A percentile compares a stretch with the other conserved stretches of the same genome.
phyloP scores from a whole-genome alignment of 1,284 basidiomycete genomes.

The Neolentinus lepideus region DNA sequence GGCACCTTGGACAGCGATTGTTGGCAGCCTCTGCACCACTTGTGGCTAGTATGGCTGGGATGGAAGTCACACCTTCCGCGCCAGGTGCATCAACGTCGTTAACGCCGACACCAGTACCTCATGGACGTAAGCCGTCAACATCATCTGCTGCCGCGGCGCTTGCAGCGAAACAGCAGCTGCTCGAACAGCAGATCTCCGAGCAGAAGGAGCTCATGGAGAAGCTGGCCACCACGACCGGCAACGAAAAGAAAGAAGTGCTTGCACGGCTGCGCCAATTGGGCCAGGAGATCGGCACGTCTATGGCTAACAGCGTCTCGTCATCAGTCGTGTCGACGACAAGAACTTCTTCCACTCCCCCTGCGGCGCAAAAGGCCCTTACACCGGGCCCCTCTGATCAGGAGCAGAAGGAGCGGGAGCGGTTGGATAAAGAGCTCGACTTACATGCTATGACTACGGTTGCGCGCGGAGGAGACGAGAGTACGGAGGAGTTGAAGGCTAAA shows the following conservation, averaged over 20 bases:
- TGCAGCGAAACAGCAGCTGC: constrained; percentile 66
- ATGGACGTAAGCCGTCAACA: constrained; percentile 22
- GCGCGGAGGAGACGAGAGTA: constrained; percentile 41
- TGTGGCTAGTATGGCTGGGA: constrained; percentile 49
- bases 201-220: constrained; percentile 84
- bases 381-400: constrained; percentile 35
- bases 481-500: constrained; percentile 72
- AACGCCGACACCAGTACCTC: constrained; percentile 12
- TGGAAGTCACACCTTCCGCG: constrained; percentile 10
- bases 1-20: constrained; percentile 64
- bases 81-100: constrained; percentile 14
- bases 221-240: constrained; percentile 51
- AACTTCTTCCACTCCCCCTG: constrained; percentile 12
- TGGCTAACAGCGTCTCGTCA: neutral
- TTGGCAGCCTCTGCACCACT: constrained; percentile 72
- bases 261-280: constrained; percentile 70
- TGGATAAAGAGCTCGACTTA: constrained; percentile 73
- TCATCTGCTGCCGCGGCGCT: constrained; percentile 38
- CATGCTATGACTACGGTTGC: constrained; percentile 35
- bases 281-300: constrained; percentile 62
- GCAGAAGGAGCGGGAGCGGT: constrained; percentile 50
- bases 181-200: constrained; percentile 84
- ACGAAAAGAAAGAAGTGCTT: constrained; percentile 82
- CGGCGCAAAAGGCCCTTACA: constrained; percentile 17
- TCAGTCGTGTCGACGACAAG: neutral